phyloP scores from a whole-genome alignment of 495 filamentous ascomycete genomes.

The Hypoxylon rickii region DNA sequence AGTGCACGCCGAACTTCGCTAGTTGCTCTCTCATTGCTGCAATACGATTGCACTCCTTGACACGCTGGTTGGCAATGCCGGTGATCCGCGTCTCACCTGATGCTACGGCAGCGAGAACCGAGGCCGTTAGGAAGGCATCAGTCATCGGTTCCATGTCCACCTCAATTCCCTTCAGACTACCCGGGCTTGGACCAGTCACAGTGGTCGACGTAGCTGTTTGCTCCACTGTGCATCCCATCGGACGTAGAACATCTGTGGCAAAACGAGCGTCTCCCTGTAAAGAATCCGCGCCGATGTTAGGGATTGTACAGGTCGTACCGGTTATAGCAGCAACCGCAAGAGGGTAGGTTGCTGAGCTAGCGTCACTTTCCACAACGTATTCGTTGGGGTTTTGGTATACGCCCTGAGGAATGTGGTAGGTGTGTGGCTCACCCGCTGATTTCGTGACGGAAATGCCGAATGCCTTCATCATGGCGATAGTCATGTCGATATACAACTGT shows the following conservation, averaged over 20 bases:
- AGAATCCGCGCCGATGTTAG: constrained; percentile 90
- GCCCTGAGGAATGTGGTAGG: constrained; percentile 91
- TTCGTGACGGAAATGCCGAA: constrained; percentile 82
- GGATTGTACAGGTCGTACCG: constrained; percentile 91
- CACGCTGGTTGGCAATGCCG: constrained; percentile 97
- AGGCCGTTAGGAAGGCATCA: constrained; percentile 95
- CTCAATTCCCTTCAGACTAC: constrained; percentile 68
- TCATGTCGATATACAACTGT: constrained; percentile 98
- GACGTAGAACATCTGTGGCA: constrained; percentile 84
- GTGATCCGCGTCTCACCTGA: constrained; percentile 81
- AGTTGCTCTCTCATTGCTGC: constrained; percentile 94
- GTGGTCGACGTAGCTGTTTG: constrained; percentile 88
- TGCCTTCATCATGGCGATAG: constrained; percentile 92
- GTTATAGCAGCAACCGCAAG: constrained; percentile 94
- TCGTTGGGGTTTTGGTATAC: constrained; percentile 81
- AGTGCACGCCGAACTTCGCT: constrained; percentile 91
- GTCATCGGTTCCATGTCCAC: constrained; percentile 99
- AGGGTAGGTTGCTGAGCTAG: constrained; percentile 96
- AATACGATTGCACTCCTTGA: constrained; percentile 98
- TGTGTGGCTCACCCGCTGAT: constrained; percentile 69
- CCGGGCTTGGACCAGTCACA: constrained; percentile 82
- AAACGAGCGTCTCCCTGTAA: constrained; percentile 96
- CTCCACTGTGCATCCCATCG: constrained; percentile 91
- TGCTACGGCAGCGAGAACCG: constrained; percentile 91
- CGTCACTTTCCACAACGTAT: constrained; percentile 95